These are phyloP conservation scores for Rhinocladiella similis DNA, from an alignment of 2,329 filamentous ascomycete species.

Conservation along the genomic window DNA sequence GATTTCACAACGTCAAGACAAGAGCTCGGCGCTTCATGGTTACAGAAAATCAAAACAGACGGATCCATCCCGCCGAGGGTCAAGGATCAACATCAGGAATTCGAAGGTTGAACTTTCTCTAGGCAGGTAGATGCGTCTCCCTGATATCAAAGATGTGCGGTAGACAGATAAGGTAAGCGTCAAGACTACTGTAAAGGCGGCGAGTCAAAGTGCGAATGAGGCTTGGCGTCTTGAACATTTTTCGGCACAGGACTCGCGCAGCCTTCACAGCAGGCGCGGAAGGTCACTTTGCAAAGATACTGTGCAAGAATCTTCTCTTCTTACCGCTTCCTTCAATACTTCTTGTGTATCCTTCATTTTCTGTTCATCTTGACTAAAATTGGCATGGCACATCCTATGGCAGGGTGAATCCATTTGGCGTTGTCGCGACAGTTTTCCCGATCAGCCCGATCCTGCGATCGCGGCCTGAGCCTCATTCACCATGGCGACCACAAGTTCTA, in stretches of 20 bases:
- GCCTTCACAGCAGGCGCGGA: too few relatives aligned
- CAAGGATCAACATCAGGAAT: too few relatives aligned
- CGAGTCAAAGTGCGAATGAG: background rate
- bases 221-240: background rate
- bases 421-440: background rate
- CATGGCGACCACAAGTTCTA: conserved; percentile 97
- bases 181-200: background rate
- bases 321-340: background rate
- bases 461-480: conserved; percentile 32
- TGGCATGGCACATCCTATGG: background rate
- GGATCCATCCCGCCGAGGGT: too few relatives aligned
- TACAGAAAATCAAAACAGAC: too few relatives aligned
- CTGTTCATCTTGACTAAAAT: too few relatives aligned
- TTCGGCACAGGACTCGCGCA: background rate
- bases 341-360: background rate
- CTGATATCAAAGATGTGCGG: too few relatives aligned
- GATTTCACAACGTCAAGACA: too few relatives aligned
- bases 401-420: background rate
- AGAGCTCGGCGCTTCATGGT: too few relatives aligned
- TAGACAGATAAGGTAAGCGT: too few relatives aligned
- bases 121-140: too few relatives aligned
- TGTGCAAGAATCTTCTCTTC: background rate
- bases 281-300: too few relatives aligned
- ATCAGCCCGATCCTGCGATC: background rate
- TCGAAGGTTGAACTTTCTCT: too few relatives aligned